phyloP scores from a whole-genome alignment of 176 grass and related monocot genomes.

The maize (Zea mays) region Zm-B73-REFERENCE-NAM-5.0 NC_050104.1:138004001-138004500 shows the following conservation, averaged over 20 bases:
- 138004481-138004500: too few relatives aligned
- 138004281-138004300: constrained; percentile 7
- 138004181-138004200: constrained; percentile 97
- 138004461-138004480: too few relatives aligned
- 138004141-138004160: constrained; percentile 89
- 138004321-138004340: constrained; percentile 10
- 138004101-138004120: constrained; percentile 73
- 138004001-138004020: constrained; percentile 13
- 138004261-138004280: constrained; percentile 5
- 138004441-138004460: neutral
- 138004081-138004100: constrained; percentile 71
- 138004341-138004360: neutral
- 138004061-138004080: constrained; percentile 97
- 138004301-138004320: constrained; percentile 15
- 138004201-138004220: constrained; percentile 68
- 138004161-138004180: constrained; percentile 96
- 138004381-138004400: neutral
- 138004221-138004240: neutral
- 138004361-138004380: neutral
- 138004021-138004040: constrained; percentile 2
- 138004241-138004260: constrained; percentile 22
- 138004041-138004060: constrained; percentile 96
- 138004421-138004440: neutral
- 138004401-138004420: neutral
- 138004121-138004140: constrained; percentile 91